phyloP scores from a whole-genome alignment of 176 grass and related monocot species.

The Lolium multiflorum region DNA sequence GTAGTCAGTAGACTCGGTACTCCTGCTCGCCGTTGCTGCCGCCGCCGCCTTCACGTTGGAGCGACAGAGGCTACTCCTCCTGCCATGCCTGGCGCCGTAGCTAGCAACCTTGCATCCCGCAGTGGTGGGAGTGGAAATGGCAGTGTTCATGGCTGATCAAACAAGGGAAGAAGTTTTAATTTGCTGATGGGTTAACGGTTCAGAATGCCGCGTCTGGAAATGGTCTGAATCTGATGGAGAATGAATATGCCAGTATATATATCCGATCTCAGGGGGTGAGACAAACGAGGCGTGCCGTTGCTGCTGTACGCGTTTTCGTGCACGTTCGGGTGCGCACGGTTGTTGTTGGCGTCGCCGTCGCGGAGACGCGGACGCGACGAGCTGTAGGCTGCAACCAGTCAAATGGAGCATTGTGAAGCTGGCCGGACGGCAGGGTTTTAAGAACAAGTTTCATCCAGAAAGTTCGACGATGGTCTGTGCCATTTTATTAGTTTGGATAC shows the following conservation, averaged over 20 bases:
- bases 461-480: background rate
- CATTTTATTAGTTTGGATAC: background rate
- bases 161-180: background rate
- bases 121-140: background rate
- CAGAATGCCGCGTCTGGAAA: background rate
- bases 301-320: background rate
- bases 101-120: background rate
- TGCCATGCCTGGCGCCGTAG: background rate
- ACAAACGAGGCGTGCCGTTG: constrained; percentile 5
- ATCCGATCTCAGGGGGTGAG: background rate
- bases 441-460: background rate
- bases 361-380: background rate
- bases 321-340: background rate
- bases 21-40: background rate
- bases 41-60: constrained; percentile 29
- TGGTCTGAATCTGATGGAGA: background rate
- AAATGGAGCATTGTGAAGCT: background rate
- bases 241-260: background rate
- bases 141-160: constrained; percentile 24
- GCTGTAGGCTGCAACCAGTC: background rate
- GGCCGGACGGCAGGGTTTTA: background rate
- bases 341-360: constrained; percentile 22
- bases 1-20: constrained; percentile 29
- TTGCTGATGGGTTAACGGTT: background rate
- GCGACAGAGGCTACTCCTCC: background rate